Conservation (phyloP, 2,329 filamentous ascomycete genomes). For the Dactylonectria macrodidyma region DNA sequence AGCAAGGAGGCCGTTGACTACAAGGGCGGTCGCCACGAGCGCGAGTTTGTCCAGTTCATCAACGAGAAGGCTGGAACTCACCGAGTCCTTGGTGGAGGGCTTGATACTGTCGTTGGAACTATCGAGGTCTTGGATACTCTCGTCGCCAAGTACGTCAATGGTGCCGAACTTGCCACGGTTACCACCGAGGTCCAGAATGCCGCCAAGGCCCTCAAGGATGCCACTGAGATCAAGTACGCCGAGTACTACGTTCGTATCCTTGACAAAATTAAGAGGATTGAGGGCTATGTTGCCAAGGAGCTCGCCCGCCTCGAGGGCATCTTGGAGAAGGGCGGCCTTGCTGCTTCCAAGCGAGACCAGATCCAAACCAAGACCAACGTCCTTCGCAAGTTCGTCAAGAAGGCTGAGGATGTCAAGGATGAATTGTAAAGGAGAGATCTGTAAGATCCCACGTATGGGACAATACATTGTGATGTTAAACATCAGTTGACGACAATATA, state of each 20-base stretch:
- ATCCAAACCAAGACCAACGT: conserved; percentile 90
- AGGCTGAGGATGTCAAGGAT: conserved; percentile 72
- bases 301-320: conserved; percentile 83
- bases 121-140: conserved; percentile 84
- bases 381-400: conserved; percentile 79
- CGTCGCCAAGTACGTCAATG: conserved; percentile 80
- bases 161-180: conserved; percentile 73
- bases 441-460: conserved; percentile 24
- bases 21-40: conserved; percentile 82
- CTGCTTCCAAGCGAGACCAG: conserved; percentile 90
- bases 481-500: conserved; percentile 32
- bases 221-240: conserved; percentile 80
- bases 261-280: conserved; percentile 84
- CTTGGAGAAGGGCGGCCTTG: conserved; percentile 88
- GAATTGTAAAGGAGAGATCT: conserved; percentile 53
- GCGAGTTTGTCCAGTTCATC: conserved; percentile 83
- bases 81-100: conserved; percentile 84
- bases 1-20: conserved; percentile 81
- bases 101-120: conserved; percentile 85
- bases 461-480: conserved; percentile 26
- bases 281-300: conserved; percentile 89
- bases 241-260: conserved; percentile 96
- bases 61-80: conserved; percentile 93
- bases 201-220: conserved; percentile 74
- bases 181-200: conserved; percentile 81